Percentiles rank a stretch among this genome's conserved stretches.
Evolutionary conservation across 2,329 filamentous ascomycete species (phyloP).

Genomic region (Fusarium graminum): DNA sequence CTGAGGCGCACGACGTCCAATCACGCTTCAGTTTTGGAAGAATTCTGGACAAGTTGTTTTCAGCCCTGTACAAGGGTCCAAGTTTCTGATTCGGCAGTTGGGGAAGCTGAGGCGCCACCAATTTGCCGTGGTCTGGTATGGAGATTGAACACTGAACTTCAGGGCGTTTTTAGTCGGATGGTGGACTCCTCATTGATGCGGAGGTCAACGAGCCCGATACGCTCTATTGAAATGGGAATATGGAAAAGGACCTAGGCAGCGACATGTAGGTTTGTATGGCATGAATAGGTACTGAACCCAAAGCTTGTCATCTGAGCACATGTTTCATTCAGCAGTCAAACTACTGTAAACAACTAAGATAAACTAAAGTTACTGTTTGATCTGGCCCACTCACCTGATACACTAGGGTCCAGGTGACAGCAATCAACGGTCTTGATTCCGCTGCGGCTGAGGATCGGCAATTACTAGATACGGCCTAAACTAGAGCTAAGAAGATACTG

Average conservation of each 20-base stretch:
- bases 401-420: not conserved
- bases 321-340: not conserved
- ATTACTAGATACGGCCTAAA: conserved; percentile 23
- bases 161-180: not conserved
- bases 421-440: conserved; percentile 8
- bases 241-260: no score
- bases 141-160: conserved; percentile 14
- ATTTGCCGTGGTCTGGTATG: conserved; percentile 34
- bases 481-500: not conserved
- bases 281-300: no score
- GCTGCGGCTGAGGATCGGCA: conserved; percentile 30
- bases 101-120: conserved; percentile 44
- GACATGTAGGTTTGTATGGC: no score
- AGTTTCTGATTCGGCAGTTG: conserved; percentile 41
- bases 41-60: conserved; percentile 22
- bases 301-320: no score
- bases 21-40: not conserved
- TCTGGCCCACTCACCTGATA: conserved; percentile 14
- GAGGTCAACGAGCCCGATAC: no score
- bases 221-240: no score
- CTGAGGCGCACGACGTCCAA: conserved; percentile 9
- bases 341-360: not conserved
- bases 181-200: not conserved
- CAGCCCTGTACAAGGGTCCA: conserved; percentile 43
- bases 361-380: not conserved